These are phyloP conservation scores for Neofusicoccum laricinum DNA, from an alignment of 2,329 filamentous ascomycete species.

Conservation along the genomic window DNA sequence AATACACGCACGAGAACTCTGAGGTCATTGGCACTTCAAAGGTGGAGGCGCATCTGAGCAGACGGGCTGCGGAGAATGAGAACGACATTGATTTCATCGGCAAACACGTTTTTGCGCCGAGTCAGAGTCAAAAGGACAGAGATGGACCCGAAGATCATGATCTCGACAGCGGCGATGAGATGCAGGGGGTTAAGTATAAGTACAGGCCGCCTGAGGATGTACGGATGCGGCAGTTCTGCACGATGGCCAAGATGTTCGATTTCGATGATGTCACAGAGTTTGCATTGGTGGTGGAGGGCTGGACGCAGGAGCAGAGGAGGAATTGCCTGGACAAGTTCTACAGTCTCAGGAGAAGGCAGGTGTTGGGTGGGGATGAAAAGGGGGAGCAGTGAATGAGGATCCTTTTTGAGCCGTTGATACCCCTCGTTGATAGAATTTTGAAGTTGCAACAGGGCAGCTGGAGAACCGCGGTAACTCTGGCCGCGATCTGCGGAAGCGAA, in stretches of 20 bases:
- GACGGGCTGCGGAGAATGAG: conserved; percentile 64
- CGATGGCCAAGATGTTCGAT: conserved; percentile 78
- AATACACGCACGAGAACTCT: conserved; percentile 95
- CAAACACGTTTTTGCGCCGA: conserved; percentile 57
- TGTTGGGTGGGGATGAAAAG: neutral
- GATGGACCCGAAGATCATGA: conserved; percentile 17
- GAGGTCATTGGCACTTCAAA: conserved; percentile 92
- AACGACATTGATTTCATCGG: conserved; percentile 51
- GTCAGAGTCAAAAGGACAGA: conserved; percentile 31
- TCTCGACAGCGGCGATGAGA: conserved; percentile 21
- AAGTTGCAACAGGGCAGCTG: conserved; percentile 5
- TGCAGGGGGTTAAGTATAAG: conserved; percentile 47
- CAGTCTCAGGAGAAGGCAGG: conserved; percentile 57
- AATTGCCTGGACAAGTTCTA: conserved; percentile 82
- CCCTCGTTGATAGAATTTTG: neutral
- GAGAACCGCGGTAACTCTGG: neutral
- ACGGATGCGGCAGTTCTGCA: conserved; percentile 79
- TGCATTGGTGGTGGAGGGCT: conserved; percentile 83
- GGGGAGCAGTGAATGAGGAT: neutral
- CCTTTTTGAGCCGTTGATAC: conserved; percentile 6
- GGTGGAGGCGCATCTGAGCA: conserved; percentile 81
- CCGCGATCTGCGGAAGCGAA: conserved; percentile 14
- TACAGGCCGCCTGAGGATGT: conserved; percentile 76
- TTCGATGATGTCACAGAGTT: conserved; percentile 78
- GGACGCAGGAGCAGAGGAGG: conserved; percentile 79